Evolutionary conservation across 192 early-diverging fungal species (phyloP).

Genomic region (Coemansia sp.): DNA sequence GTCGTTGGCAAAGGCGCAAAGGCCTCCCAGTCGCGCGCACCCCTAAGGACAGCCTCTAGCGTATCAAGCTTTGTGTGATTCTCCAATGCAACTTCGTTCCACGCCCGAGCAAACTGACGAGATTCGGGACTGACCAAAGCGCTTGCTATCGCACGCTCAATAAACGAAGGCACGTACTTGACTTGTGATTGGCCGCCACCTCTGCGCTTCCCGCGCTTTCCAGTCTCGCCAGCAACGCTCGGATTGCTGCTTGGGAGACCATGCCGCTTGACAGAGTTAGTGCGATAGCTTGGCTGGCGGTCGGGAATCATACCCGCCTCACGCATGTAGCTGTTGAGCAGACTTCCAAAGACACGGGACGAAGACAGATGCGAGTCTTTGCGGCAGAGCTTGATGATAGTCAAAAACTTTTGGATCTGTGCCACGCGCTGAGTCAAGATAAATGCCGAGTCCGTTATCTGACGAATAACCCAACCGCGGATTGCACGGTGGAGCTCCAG

Average conservation of each 20-base stretch:
- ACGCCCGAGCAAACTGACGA: constrained; percentile 63
- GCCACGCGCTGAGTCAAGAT: constrained; percentile 56
- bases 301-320: constrained; percentile 53
- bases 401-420: constrained; percentile 62
- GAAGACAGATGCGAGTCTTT: constrained; percentile 39
- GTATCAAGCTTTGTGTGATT: constrained; percentile 54
- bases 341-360: constrained; percentile 45
- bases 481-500: constrained; percentile 68
- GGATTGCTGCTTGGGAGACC: constrained; percentile 17
- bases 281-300: constrained; percentile 50
- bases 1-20: constrained; percentile 30
- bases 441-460: constrained; percentile 57
- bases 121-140: constrained; percentile 73
- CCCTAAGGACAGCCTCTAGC: constrained; percentile 61
- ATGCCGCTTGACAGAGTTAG: constrained; percentile 30
- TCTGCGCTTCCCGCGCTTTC: constrained; percentile 43
- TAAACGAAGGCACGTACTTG: constrained; percentile 66
- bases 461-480: constrained; percentile 66
- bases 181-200: constrained; percentile 30
- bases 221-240: constrained; percentile 25
- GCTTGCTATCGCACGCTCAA: constrained; percentile 68
- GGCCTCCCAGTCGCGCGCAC: constrained; percentile 44
- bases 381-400: constrained; percentile 61
- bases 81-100: constrained; percentile 60
- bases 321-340: constrained; percentile 55